phyloP scores from a whole-genome alignment of 345 rosid species.

The Psidium friedrichsthalianum region DNA sequence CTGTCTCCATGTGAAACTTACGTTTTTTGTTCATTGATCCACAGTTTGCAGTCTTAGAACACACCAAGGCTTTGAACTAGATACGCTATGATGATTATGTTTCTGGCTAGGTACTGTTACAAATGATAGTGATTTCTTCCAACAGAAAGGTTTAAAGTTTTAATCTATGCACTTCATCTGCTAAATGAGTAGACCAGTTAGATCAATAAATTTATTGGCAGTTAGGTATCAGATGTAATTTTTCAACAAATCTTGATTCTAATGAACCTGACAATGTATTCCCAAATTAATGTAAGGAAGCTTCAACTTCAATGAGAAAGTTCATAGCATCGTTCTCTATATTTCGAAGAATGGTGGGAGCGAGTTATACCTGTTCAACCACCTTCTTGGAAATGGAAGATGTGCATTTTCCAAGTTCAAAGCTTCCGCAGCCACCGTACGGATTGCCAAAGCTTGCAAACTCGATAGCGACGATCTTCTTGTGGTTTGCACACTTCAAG shows the following conservation, averaged over 20 bases:
- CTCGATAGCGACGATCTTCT: slow-evolving; percentile 14
- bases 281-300: not conserved
- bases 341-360: not conserved
- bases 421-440: slow-evolving; percentile 14
- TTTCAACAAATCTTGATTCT: not conserved
- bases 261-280: not conserved
- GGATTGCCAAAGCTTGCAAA: slow-evolving; percentile 34
- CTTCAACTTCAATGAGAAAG: not conserved
- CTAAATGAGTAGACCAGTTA: not conserved
- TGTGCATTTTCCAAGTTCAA: slow-evolving; percentile 13
- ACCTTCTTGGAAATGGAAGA: slow-evolving; percentile 13
- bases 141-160: not conserved
- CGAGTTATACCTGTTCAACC: slow-evolving; percentile 16
- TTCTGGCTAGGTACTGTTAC: not conserved
- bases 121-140: not conserved
- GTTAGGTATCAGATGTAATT: not conserved
- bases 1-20: not conserved
- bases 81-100: not conserved
- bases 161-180: not conserved
- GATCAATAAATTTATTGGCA: not conserved
- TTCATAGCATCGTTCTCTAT: not conserved
- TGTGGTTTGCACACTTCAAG: slow-evolving; percentile 9
- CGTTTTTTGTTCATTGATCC: not conserved
- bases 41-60: not conserved
- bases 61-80: not conserved